Base-by-base conservation (phyloP, 371 early-diverging fungal species). In the Synchytrium microbalum region DNA sequence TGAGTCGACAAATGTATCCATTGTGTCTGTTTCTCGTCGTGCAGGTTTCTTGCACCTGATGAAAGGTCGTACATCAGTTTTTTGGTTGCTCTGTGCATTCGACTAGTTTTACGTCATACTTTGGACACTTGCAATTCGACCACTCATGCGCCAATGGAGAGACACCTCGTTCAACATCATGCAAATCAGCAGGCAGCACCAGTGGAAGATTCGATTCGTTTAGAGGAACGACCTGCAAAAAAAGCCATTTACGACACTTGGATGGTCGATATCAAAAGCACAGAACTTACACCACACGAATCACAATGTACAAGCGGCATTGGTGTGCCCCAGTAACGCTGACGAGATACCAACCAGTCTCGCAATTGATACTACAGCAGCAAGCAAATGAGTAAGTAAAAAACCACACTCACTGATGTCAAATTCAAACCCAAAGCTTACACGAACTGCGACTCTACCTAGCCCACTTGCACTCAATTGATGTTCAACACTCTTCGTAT, bases 291-390 rank as follows among this genome's bases (percentile, higher is more conserved):
- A 16, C 92, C 86, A 72, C 96, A 96, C 23, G 69, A 67, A 0
- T 74, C 65, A 68, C 96, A 96, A 65, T 96, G 93, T 29, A 96
- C 80, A 25, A 99, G 84, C 1, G 99, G 99, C 46, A 99, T 93
- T 16, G 99, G 99, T 0, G 99, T 95, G 10, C 99, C 99, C 99
- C 99, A 99, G 69, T 93, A 95, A 30, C 99, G 84, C 75, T 99
- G 99, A 55, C 99, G 84, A 0, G 97, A 96, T 13, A 99, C 74
- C 0, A 98, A 79, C 99, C 99, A 99, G 76, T 99, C 99, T 54
- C 92, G 85, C 32, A 96, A 75, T 0, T 88, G 84, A 69, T 85
- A 96, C 79, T 62, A 29, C 19, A 62, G 8, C 24, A 38, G 29
- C 5, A 56, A 16, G 16, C n/a, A 16, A 51, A 51, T 51, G 16